These are phyloP conservation scores for Nicotiana tomentosiformis DNA, from an alignment of 257 asterid genomes.

Conservation along the genomic window DNA sequence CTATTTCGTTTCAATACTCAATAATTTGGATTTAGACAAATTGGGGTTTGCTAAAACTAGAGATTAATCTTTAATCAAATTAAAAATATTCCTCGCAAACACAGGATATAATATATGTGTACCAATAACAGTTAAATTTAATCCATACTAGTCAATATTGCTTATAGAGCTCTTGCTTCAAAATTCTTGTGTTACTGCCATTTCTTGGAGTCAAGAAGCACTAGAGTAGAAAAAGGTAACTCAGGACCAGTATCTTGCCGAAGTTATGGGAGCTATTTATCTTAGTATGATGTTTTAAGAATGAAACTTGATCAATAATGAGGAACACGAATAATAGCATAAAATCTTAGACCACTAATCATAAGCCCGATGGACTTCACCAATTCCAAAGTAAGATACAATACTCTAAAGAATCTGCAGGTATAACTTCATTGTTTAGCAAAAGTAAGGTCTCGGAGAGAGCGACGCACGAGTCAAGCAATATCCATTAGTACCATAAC, in stretches of 20 bases:
- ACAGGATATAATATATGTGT: not conserved
- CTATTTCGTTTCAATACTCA: not conserved
- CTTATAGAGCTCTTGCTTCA: not conserved
- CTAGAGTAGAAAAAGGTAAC: not conserved
- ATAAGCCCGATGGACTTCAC: not conserved
- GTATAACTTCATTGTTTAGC: not conserved
- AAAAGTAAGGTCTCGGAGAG: not conserved
- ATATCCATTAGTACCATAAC: not conserved
- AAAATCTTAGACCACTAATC: not conserved
- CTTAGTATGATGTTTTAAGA: not conserved
- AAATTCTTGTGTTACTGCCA: not conserved
- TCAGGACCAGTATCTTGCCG: not conserved
- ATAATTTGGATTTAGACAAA: not conserved
- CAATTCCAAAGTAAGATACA: not conserved
- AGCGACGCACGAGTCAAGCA: not conserved
- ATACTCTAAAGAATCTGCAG: not conserved
- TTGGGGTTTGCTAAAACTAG: not conserved
- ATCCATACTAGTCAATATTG: not conserved
- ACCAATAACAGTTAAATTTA: not conserved
- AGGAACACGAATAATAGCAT: not conserved
- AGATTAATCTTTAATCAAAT: not conserved
- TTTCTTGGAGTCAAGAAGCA: not conserved
- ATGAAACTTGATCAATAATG: not conserved
- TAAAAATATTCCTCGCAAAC: not conserved
- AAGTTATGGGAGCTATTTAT: not conserved